Percentiles rank a stretch among this genome's conserved stretches.
Evolutionary conservation across 805 yeast species (phyloP).

Genomic region (Lipomyces spencermartinsiae): DNA sequence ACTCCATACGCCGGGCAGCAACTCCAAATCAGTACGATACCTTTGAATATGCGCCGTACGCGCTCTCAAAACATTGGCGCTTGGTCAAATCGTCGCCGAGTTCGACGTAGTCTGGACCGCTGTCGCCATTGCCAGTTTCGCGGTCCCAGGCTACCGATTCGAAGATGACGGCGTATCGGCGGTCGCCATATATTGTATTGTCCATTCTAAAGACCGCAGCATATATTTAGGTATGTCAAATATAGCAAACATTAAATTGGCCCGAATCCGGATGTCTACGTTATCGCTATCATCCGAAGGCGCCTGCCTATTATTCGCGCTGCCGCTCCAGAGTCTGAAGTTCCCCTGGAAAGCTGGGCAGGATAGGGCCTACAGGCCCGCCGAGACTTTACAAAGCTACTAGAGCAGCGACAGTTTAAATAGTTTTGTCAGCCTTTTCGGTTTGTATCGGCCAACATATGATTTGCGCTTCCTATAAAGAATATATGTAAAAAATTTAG

Average conservation of each 20-base stretch:
- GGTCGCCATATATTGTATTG: neutral
- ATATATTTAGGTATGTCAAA: neutral
- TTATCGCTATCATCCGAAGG: no score
- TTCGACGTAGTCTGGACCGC: neutral
- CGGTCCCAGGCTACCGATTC: neutral
- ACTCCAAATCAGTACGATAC: neutral
- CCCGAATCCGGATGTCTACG: neutral
- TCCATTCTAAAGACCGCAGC: neutral
- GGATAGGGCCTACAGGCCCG: no score
- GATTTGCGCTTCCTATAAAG: neutral
- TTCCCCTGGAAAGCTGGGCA: no score
- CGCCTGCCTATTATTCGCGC: no score
- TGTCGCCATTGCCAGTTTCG: neutral
- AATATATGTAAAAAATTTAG: neutral
- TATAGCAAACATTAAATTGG: neutral
- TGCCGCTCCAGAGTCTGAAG: no score
- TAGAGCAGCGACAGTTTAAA: no score
- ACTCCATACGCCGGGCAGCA: neutral
- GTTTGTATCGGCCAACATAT: no score
- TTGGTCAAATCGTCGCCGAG: neutral
- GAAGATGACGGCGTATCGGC: neutral
- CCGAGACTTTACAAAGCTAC: no score
- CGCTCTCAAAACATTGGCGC: slow-evolving; percentile 11
- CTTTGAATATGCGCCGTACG: slow-evolving; percentile 19
- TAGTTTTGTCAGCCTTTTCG: no score